Conservation (phyloP, 768 basidiomycete genomes). For the Suillus ampliporus region DNA sequence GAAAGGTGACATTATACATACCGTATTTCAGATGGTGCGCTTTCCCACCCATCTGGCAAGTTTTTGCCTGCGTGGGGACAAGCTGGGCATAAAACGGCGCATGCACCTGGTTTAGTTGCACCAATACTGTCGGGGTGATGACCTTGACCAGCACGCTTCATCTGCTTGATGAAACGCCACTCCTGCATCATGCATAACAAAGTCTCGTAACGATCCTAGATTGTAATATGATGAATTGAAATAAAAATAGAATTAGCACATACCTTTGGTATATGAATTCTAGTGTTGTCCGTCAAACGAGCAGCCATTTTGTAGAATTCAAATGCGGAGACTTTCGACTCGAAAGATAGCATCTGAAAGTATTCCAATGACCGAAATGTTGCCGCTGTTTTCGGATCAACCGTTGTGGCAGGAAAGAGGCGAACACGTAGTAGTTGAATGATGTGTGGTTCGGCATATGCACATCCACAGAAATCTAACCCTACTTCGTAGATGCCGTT, state of each 20-base stretch:
- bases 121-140: neutral
- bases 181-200: neutral
- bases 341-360: neutral
- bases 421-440: slow-evolving; percentile 16
- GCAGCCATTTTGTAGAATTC: neutral
- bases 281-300: neutral
- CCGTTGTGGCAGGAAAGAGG: neutral
- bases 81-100: neutral
- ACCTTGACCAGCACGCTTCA: neutral
- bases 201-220: neutral
- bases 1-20: neutral
- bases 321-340: neutral
- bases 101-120: neutral
- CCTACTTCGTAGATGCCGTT: slow-evolving; percentile 28
- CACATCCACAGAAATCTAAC: slow-evolving; percentile 21
- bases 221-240: neutral
- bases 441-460: slow-evolving; percentile 2
- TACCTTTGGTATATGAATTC: neutral
- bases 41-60: slow-evolving; percentile 11
- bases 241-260: neutral
- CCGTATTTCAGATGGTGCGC: neutral
- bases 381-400: neutral
- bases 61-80: slow-evolving; percentile 15
- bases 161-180: neutral
- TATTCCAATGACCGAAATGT: neutral